Base-by-base conservation (phyloP, 2,329 filamentous ascomycete genomes). In the Colletotrichum endophyticum region DNA sequence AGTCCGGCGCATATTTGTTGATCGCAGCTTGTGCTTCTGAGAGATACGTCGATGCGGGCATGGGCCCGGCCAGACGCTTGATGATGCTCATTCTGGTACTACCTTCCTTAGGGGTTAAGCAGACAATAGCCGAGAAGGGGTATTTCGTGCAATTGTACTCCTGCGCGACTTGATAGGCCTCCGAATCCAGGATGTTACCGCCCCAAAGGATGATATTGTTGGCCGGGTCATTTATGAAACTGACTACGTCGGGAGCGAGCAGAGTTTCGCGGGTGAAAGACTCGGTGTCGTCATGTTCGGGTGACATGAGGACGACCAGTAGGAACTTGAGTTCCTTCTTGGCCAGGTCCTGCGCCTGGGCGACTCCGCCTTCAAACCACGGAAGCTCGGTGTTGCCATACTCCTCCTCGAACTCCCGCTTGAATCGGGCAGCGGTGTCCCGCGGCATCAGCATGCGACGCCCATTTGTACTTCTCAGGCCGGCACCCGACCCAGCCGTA, bases 391-490 rank as follows among this genome's bases (percentile, higher is more conserved):
- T 91, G 22, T 89, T 86, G 0, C 95, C 96, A 82, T 98, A 97
- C 81, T 98, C 95, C 85, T 99, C 97, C 81, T 98, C 96, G 79
- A 99, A 98, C 80, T 99, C 96, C 11, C 96, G 92, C 81, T 95
- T 94, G 84, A 99, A 98, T 36, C 97, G 90, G 30, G 95, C 93
- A 0, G 96, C 96, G 1, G 95, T 96, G 82, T 99, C 97, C 73
- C 95, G 92, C 2, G 96, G 96, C 82, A 94, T 94, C 61, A 98
- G 87, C 79, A 95, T 91, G 79, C 95, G 91, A 39, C 96, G 91
- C 6, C 94, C 94, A 76, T 89, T 92, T 2, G 93, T 93, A 79
- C 92, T 93, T 75, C 90, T 87, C 75, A 89, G 86, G 2, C 90
- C 89, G 5, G 84, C 85, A 4, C 85, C 84, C 81, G 90, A 85